These are phyloP conservation scores for Pleurotus eryngii DNA, from an alignment of 768 basidiomycete genomes.

Conservation along the genomic window DNA sequence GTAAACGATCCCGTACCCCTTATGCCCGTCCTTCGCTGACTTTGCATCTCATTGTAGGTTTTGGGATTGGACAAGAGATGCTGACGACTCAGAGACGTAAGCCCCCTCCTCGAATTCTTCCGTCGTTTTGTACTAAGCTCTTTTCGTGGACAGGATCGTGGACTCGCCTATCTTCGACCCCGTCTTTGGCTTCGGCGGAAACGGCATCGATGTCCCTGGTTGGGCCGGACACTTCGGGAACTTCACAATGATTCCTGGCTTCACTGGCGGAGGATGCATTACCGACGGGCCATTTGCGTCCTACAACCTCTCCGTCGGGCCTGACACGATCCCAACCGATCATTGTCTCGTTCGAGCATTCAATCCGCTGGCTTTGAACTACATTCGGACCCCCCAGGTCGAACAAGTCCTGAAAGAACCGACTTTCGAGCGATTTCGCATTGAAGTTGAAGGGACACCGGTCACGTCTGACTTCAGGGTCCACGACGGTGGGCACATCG, in stretches of 20 bases:
- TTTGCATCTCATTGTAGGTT: not conserved
- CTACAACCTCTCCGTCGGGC: slow-evolving; percentile 11
- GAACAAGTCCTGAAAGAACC: slow-evolving; percentile 11
- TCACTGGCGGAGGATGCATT: slow-evolving; percentile 12
- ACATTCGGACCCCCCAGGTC: slow-evolving; percentile 13
- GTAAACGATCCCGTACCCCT: slow-evolving; percentile 9
- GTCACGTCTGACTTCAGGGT: slow-evolving; percentile 2
- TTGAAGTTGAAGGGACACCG: slow-evolving; percentile 14
- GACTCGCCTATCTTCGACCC: slow-evolving; percentile 11
- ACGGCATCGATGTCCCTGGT: slow-evolving; percentile 9
- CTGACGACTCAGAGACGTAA: not conserved
- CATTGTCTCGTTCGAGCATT: slow-evolving; percentile 18
- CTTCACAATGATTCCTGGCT: slow-evolving; percentile 9
- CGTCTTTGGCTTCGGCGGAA: slow-evolving; percentile 10
- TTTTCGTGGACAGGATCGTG: not conserved
- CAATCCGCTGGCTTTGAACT: slow-evolving; percentile 16
- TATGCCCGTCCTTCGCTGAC: not conserved
- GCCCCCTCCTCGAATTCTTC: not conserved
- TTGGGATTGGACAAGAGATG: slow-evolving; percentile 13
- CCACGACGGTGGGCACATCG: slow-evolving; percentile 13
- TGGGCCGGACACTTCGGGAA: slow-evolving; percentile 3
- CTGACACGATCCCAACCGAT: slow-evolving; percentile 11
- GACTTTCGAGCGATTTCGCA: slow-evolving; percentile 16
- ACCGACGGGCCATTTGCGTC: slow-evolving; percentile 10
- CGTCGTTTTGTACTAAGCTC: not conserved